Conservation (phyloP, 306 rosid genomes). For the Carpinus viminea region DNA sequence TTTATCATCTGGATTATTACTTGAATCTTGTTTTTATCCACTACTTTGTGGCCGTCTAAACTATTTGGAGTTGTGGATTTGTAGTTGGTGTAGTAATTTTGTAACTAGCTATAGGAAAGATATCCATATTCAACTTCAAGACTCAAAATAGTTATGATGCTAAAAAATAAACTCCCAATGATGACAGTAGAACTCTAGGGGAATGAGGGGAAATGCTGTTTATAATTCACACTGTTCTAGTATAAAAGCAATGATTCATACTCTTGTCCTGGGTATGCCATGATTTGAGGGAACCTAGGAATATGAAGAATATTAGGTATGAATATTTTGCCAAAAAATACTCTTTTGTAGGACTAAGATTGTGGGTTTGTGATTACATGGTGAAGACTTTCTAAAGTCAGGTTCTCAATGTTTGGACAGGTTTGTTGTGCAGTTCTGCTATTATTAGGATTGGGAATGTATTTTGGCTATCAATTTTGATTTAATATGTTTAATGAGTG, state of each 20-base stretch:
- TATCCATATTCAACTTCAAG: not conserved
- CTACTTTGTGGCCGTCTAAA: not conserved
- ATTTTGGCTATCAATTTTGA: not conserved
- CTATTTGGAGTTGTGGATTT: not conserved
- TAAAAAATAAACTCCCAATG: not conserved
- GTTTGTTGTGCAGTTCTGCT: not conserved
- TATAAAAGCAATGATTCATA: not conserved
- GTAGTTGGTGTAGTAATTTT: not conserved
- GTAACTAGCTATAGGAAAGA: not conserved
- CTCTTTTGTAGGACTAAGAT: not conserved
- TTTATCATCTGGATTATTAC: not conserved
- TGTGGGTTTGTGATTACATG: not conserved
- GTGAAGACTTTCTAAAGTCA: not conserved
- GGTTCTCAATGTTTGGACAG: not conserved
- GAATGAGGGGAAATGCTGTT: not conserved
- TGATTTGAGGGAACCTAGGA: not conserved
- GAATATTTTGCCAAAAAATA: not conserved
- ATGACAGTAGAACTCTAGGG: not conserved
- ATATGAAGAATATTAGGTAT: not conserved
- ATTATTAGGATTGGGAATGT: not conserved
- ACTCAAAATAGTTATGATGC: not conserved
- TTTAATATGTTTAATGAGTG: not conserved
- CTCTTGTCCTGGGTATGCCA: not conserved
- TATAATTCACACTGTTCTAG: not conserved
- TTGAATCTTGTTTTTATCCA: not conserved